Conservation (phyloP, 1,284 basidiomycete genomes). For the Apiotrichum sp. region DNA sequence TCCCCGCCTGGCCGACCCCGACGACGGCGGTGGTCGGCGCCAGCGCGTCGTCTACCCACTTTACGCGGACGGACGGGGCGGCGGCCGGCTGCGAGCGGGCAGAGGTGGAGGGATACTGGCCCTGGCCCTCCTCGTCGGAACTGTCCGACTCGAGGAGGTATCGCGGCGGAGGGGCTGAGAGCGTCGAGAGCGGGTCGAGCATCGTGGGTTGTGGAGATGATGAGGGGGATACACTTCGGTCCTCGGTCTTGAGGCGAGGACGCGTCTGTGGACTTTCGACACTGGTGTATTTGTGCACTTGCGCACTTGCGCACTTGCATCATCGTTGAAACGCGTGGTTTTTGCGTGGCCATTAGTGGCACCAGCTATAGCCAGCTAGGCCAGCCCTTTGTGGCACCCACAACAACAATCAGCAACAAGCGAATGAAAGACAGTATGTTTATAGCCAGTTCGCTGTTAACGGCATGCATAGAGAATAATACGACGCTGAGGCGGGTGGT, state of each 20-base stretch:
- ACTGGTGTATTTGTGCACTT: too few relatives aligned
- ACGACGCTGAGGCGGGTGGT: too few relatives aligned
- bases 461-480: too few relatives aligned
- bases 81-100: neutral
- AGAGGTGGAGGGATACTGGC: conserved; percentile 17
- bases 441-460: too few relatives aligned
- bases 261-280: too few relatives aligned
- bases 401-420: too few relatives aligned
- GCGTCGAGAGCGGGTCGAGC: conserved; percentile 34
- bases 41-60: neutral
- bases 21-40: conserved; percentile 10
- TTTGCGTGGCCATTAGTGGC: too few relatives aligned
- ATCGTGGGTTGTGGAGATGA: conserved; percentile 13
- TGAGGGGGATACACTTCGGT: neutral
- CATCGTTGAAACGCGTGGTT: neutral
- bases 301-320: neutral
- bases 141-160: conserved; percentile 45
- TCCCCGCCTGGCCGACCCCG: conserved; percentile 33
- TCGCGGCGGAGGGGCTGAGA: conserved; percentile 36
- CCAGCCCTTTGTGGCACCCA: too few relatives aligned
- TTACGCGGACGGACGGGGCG: neutral
- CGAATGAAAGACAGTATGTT: too few relatives aligned
- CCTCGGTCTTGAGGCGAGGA: too few relatives aligned
- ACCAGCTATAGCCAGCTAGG: too few relatives aligned
- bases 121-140: conserved; percentile 43